Conservation (phyloP, 768 basidiomycete genomes). For the Rhodosporidiobolus odoratus region DNA sequence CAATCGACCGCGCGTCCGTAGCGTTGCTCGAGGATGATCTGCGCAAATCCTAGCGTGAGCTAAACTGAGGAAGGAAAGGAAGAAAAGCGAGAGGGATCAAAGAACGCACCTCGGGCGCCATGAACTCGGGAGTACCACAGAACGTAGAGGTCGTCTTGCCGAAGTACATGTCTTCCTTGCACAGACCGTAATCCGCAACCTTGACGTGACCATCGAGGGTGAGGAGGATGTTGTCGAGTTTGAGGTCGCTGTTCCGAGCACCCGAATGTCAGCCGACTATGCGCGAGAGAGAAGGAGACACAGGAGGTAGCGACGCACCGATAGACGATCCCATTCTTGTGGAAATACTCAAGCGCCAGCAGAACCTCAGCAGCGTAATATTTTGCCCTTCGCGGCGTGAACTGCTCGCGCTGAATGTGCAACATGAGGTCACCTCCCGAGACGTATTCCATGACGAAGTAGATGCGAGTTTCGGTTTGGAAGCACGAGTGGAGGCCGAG, state of each 20-base stretch:
- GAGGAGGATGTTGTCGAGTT: slow-evolving; percentile 93
- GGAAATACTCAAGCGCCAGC: slow-evolving; percentile 94
- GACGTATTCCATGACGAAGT: slow-evolving; percentile 99
- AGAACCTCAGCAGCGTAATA: slow-evolving; percentile 97
- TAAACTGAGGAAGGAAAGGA: not conserved
- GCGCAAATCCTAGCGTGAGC: too few species aligned
- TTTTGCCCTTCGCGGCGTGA: slow-evolving; percentile 96
- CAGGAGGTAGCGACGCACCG: slow-evolving; percentile 56
- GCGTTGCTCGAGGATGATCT: slow-evolving; percentile 98
- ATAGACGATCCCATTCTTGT: slow-evolving; percentile 97
- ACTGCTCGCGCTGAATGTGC: slow-evolving; percentile 98
- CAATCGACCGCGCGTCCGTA: slow-evolving; percentile 98
- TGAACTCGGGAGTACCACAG: slow-evolving; percentile 98
- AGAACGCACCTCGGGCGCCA: slow-evolving; percentile 86
- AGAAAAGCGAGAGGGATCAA: not conserved
- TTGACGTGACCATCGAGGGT: slow-evolving; percentile 97
- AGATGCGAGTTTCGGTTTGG: slow-evolving; percentile 98
- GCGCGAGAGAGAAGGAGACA: not conserved
- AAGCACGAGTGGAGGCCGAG: slow-evolving; percentile 97
- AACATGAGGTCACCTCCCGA: slow-evolving; percentile 99
- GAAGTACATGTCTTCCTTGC: slow-evolving; percentile 98
- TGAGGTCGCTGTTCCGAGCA: slow-evolving; percentile 66
- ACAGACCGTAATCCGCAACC: slow-evolving; percentile 97
- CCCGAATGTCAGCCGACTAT: not conserved
- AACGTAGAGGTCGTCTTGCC: slow-evolving; percentile 96